Evolutionary conservation across 768 basidiomycete genomes (phyloP), one percentile per base, ranked within the genome.

Genomic region (Suillus subalutaceus): DNA sequence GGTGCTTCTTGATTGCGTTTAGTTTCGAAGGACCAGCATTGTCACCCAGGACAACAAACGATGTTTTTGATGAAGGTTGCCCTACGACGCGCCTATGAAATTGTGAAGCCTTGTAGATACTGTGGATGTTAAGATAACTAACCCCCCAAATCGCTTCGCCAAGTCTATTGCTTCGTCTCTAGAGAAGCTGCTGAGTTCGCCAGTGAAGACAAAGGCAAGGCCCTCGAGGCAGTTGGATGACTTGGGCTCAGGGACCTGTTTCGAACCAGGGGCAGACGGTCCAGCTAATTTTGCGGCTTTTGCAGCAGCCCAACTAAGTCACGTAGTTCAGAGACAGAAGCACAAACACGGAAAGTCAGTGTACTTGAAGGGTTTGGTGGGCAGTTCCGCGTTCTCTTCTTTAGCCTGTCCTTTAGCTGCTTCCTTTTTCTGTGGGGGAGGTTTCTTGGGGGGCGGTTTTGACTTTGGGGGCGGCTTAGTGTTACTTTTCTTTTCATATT

Each of bases 141-240:
- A 95, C 96, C 90, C 96, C 71, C 95, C 95, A 73, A 88, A 95
- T 6, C 96, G 93, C 77, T 99, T 99, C 0, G 91, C 97, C 7
- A 97, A 77, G 71, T 97, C 95, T 35, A 82, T 74, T 0, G 93
- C 90, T 70, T 97, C 96, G 3, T 98, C 94, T 44, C 97, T 85
- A 1, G 93, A 89, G 69, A 99, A 88, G 66, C 90, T 91, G 57
- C 84, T 86, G 56, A 99, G 79, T 71, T 99, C 97, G 18, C 96
- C 97, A 0, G 97, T 99, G 69, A 99, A 99, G 26, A 99, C 97
- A 72, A 99, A 91, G 0, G 94, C 85, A 30, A 99, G 82, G 0
- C 96, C 96, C 0, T 89, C 85, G 10, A 99, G 82, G 73, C 93
- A 94, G 53, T 94, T 88, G 0, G 93, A 92, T 16, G 86, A 82